Evolutionary conservation across 2,329 filamentous ascomycete species (phyloP).

Genomic region (Hymenoscyphus albidus): DNA sequence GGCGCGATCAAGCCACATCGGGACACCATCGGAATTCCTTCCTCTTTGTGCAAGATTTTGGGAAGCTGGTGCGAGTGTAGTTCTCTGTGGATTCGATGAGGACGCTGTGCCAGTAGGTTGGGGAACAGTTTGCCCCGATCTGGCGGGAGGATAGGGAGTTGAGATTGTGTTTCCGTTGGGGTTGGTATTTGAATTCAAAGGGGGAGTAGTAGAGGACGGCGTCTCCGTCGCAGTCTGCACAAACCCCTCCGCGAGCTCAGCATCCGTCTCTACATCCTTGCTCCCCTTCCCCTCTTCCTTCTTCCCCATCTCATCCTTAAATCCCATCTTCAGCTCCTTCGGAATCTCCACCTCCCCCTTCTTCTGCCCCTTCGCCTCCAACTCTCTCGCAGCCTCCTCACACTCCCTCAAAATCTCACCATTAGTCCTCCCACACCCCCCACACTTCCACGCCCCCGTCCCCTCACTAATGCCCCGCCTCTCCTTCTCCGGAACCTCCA

Average conservation of each 20-base stretch:
- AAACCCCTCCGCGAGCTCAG: slow-evolving; percentile 54
- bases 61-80: not conserved
- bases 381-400: slow-evolving; percentile 49
- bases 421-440: slow-evolving; percentile 67
- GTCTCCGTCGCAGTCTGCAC: slow-evolving; percentile 43
- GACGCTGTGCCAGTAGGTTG: slow-evolving; percentile 32
- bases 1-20: slow-evolving; percentile 74
- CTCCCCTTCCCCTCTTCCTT: slow-evolving; percentile 21
- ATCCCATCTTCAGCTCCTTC: slow-evolving; percentile 58
- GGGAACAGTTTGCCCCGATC: slow-evolving; percentile 34
- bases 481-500: slow-evolving; percentile 69
- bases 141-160: slow-evolving; percentile 25
- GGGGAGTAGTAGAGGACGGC: slow-evolving; percentile 28
- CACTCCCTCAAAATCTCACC: slow-evolving; percentile 69
- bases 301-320: slow-evolving; percentile 65
- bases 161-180: slow-evolving; percentile 11
- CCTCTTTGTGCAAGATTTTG: slow-evolving; percentile 26
- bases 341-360: slow-evolving; percentile 43
- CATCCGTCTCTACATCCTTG: slow-evolving; percentile 37
- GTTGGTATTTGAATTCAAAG: not conserved
- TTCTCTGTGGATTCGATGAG: slow-evolving; percentile 16
- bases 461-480: slow-evolving; percentile 66
- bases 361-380: slow-evolving; percentile 40
- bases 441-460: slow-evolving; percentile 64
- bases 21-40: slow-evolving; percentile 48